Base-by-base conservation (phyloP, 495 filamentous ascomycete genomes). In the Xylaria intraflava region DNA sequence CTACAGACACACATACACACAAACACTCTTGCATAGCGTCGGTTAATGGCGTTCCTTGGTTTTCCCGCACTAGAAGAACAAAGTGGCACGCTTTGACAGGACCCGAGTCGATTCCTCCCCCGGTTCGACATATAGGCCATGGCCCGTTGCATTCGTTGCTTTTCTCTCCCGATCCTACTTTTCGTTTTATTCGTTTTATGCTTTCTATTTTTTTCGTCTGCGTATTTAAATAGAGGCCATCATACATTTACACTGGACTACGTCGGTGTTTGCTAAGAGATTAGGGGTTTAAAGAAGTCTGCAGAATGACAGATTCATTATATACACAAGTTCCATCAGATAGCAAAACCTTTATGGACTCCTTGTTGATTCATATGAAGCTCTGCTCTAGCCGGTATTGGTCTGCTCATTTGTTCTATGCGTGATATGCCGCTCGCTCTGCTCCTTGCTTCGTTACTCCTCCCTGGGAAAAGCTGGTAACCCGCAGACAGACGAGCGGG, bases 11-110 rank as follows among this genome's bases (percentile, higher is more conserved):
- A 29, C 27, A 29, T 9, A 29, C 9, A 29, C 27, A 55, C 41
- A 55, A 24, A 49, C 20, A 53, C 31, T 46, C 22, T 51, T 56
- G 53, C 53, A 56, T 56, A 56, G 53, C 53, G 53, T 50, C 39
- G 53, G 53, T 36, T 38, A 45, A 36, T 49, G 46, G 53, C 53
- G 53, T 56, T 19, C 27, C 23, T 39, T 24, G 52, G 46, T 26
- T 29, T 36, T 56, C 19, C 51, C 49, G 30, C 16, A 44, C 19
- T 39, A 56, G 40, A 51, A 39, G 26, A 22, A 26, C 24, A 40
- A 30, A 49, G 38, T 40, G 16, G 46, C 20, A 23, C 29, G 38
- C 30, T 50, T 50, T 45, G n/a, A 27, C 24, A 31, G 19, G n/a
- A 12, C 43, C 39, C n/a, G n/a, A n/a, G n/a, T n/a, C n/a, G n/a